phyloP scores from a whole-genome alignment of 495 filamentous ascomycete species.

The Lophiostoma macrostomum region DNA sequence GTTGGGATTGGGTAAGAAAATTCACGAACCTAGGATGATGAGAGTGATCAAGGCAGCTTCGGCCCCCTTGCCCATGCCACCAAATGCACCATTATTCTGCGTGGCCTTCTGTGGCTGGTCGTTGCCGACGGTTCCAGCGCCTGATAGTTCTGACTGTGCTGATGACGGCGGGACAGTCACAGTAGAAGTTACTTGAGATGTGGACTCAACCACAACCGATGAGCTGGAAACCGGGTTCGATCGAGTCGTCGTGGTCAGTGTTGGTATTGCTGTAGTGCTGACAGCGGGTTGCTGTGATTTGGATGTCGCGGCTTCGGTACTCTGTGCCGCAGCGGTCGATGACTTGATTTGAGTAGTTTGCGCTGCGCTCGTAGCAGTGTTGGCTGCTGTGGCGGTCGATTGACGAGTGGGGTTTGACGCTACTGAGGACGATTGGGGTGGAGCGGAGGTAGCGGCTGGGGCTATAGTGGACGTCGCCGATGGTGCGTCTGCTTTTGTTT shows the following conservation, averaged over 20 bases:
- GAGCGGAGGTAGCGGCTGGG: neutral
- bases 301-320: neutral
- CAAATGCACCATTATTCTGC: neutral
- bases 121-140: neutral
- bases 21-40: conserved; percentile 15
- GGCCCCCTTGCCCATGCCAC: conserved; percentile 15
- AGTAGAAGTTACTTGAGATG: too few species aligned
- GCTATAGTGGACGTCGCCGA: neutral
- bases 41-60: conserved; percentile 25
- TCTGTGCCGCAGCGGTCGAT: neutral
- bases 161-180: neutral
- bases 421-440: too few species aligned
- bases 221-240: neutral
- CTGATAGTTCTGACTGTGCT: neutral
- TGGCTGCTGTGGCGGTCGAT: too few species aligned
- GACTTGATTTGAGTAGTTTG: neutral
- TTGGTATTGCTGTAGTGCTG: neutral
- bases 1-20: neutral
- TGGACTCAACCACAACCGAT: too few species aligned
- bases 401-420: too few species aligned
- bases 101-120: neutral
- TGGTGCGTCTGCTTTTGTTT: neutral
- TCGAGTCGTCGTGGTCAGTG: neutral
- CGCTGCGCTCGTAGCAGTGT: neutral
- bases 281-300: too few species aligned